Evolutionary conservation across 2,329 filamentous ascomycete species (phyloP).

Genomic region (Calonectria pseudoreteaudii): DNA sequence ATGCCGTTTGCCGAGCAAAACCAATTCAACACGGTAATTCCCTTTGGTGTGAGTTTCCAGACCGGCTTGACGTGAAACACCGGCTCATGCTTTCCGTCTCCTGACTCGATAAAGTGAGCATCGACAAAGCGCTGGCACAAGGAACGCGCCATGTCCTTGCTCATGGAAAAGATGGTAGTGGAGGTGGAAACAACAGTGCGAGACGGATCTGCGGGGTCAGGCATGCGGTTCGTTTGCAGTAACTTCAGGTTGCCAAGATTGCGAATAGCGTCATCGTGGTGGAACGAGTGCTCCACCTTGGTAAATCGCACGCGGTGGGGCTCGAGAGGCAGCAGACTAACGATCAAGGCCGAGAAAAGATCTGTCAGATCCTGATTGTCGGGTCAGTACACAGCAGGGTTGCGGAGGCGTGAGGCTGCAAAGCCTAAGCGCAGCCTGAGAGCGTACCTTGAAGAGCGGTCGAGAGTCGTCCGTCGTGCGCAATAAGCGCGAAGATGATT

Average conservation of each 20-base stretch:
- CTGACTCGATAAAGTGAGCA: constrained; percentile 92
- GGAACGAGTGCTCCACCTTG: constrained; percentile 91
- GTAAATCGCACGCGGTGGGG: constrained; percentile 91
- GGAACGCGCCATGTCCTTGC: constrained; percentile 95
- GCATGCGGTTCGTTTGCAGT: constrained; percentile 98
- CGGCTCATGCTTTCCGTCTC: constrained; percentile 84
- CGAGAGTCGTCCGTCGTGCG: constrained; percentile 98
- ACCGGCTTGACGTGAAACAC: constrained; percentile 86
- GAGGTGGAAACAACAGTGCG: constrained; percentile 97
- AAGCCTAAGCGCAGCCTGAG: background rate
- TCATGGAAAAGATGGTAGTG: constrained; percentile 98
- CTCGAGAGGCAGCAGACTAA: constrained; percentile 85
- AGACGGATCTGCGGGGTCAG: constrained; percentile 93
- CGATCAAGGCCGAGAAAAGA: constrained; percentile 93
- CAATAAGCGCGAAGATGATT: constrained; percentile 93
- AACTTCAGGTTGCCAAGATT: constrained; percentile 97
- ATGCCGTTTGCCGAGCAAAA: constrained; percentile 97
- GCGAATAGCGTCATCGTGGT: constrained; percentile 97
- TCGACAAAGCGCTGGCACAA: constrained; percentile 96
- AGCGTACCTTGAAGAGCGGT: constrained; percentile 90
- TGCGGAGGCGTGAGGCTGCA: background rate
- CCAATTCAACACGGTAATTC: constrained; percentile 87
- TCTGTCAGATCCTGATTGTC: constrained; percentile 89
- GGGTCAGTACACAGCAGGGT: background rate
- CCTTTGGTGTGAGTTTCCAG: constrained; percentile 97